Percentiles rank a stretch among this genome's conserved stretches.
Conservation (phyloP, 2,329 filamentous ascomycete species). For the Penicillium fuscoglaucum region DNA sequence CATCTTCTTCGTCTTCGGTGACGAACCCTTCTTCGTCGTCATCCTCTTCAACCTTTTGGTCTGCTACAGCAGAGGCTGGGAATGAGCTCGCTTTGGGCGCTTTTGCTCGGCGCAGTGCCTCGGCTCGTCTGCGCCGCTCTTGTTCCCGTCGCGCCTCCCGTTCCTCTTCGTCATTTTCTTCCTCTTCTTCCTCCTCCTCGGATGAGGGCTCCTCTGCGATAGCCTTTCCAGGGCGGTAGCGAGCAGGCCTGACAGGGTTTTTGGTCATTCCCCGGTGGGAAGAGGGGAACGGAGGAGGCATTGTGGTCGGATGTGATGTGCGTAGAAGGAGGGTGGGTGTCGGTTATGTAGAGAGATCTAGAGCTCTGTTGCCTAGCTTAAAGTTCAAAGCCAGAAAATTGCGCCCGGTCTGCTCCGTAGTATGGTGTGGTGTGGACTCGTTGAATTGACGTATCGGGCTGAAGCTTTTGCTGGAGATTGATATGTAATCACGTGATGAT, state of each 20-base stretch:
- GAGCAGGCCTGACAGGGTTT: constrained; percentile 74
- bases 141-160: constrained; percentile 61
- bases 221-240: constrained; percentile 83
- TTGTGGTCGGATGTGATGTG: constrained; percentile 20
- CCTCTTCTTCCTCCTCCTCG: constrained; percentile 54
- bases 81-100: constrained; percentile 46
- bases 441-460: constrained; percentile 3
- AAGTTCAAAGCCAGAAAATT: background rate
- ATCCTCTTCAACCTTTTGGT: constrained; percentile 38
- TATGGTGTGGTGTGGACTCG: background rate
- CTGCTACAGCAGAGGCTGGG: constrained; percentile 31
- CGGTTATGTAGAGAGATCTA: background rate
- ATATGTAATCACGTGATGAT: constrained; percentile 8
- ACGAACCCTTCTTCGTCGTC: constrained; percentile 61
- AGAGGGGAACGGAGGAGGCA: constrained; percentile 48
- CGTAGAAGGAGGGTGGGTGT: background rate
- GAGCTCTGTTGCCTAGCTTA: background rate
- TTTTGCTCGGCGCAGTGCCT: constrained; percentile 42
- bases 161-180: constrained; percentile 62
- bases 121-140: constrained; percentile 38
- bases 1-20: constrained; percentile 54
- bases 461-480: constrained; percentile 10
- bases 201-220: constrained; percentile 50
- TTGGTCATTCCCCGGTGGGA: constrained; percentile 75
- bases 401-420: background rate